Evolutionary conservation across 352 stramenopile species (phyloP).

Genomic region (Blastocystis sp.): DNA sequence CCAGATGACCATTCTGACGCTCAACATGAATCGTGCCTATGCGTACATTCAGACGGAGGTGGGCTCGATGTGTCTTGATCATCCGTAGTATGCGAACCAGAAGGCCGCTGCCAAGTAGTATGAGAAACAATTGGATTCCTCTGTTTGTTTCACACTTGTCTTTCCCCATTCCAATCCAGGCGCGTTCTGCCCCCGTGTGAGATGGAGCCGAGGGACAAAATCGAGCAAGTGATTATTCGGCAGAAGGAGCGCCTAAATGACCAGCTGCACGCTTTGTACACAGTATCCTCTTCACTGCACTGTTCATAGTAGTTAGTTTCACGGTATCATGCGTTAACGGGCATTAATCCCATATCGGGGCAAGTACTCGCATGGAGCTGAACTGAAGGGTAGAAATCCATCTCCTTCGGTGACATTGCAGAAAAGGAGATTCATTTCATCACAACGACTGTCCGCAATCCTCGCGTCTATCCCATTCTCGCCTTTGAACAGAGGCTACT

Average conservation of each 20-base stretch:
- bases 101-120: background rate
- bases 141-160: background rate
- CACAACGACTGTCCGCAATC: background rate
- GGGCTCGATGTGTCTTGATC: background rate
- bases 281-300: background rate
- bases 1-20: slow-evolving; percentile 39
- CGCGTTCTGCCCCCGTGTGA: background rate
- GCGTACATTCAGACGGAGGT: slow-evolving; percentile 42
- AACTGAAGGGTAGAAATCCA: slow-evolving; percentile 27
- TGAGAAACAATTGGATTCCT: background rate
- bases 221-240: background rate
- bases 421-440: slow-evolving; percentile 18
- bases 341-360: slow-evolving; percentile 54
- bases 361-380: background rate
- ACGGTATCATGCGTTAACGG: slow-evolving; percentile 4
- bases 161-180: background rate
- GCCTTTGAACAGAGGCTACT: slow-evolving; percentile 21
- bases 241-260: slow-evolving; percentile 50
- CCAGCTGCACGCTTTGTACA: slow-evolving; percentile 37
- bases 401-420: background rate
- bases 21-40: slow-evolving; percentile 57
- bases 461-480: slow-evolving; percentile 12
- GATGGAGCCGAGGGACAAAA: background rate
- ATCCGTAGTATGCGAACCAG: background rate
- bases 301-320: slow-evolving; percentile 1